Percentiles rank a stretch among this genome's conserved stretches.
Conservation (phyloP, 257 asterid species). For the Solanum dulcamara region DNA sequence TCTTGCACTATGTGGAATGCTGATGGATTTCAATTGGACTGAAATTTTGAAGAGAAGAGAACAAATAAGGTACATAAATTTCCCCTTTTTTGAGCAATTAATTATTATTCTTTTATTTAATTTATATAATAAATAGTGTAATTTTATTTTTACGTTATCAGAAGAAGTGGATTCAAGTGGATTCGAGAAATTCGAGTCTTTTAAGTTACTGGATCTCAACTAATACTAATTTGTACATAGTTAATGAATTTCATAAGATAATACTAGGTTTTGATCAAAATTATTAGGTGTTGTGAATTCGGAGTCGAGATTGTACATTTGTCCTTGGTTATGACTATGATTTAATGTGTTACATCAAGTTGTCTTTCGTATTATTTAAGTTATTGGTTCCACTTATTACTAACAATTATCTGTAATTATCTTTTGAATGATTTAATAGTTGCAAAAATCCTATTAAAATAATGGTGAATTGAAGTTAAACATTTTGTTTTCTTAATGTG, state of each 20-base stretch:
- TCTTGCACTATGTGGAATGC: conserved; percentile 83
- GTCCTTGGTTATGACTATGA: neutral
- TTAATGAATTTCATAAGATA: neutral
- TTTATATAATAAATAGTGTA: neutral
- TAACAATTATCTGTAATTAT: neutral
- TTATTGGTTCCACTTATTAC: neutral
- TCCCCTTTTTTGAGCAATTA: neutral
- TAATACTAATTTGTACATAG: neutral
- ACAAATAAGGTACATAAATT: conserved; percentile 37
- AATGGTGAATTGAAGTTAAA: neutral
- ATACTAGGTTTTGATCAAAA: neutral
- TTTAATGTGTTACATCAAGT: no score
- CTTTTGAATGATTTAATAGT: neutral
- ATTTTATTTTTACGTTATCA: neutral
- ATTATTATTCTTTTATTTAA: neutral
- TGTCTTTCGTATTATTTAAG: neutral
- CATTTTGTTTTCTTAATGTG: neutral
- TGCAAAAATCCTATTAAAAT: neutral
- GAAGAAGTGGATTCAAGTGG: rapidly evolving
- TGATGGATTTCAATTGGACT: conserved; percentile 94
- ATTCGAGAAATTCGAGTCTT: neutral
- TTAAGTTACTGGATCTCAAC: neutral
- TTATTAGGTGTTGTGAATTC: neutral
- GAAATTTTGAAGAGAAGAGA: conserved; percentile 65
- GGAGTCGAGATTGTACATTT: neutral